phyloP scores from a whole-genome alignment of 352 stramenopile species.

The Aphanomyces stellatus region DNA sequence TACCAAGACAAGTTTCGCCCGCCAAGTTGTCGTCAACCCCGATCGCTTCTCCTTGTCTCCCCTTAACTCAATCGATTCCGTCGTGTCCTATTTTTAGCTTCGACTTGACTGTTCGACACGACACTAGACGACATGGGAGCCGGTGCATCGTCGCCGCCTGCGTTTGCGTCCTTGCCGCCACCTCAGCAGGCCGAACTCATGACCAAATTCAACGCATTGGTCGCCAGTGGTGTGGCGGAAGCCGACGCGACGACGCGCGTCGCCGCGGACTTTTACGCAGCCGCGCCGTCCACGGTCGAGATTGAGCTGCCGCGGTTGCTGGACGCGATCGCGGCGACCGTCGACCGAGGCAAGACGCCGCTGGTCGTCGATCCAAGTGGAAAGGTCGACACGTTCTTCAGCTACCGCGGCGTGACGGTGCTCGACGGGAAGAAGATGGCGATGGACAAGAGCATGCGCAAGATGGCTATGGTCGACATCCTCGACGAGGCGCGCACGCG shows the following conservation, averaged over 20 bases:
- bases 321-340: neutral
- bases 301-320: neutral
- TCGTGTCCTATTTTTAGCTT: too few species aligned
- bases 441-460: conserved; percentile 10
- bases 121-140: too few species aligned
- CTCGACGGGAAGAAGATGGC: conserved; percentile 1
- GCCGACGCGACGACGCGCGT: neutral
- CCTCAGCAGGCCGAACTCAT: too few species aligned
- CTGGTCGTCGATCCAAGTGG: neutral
- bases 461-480: neutral
- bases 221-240: neutral
- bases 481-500: neutral
- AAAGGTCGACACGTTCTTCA: neutral
- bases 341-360: neutral
- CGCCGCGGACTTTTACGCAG: neutral
- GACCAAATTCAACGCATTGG: neutral
- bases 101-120: too few species aligned
- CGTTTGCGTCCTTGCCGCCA: too few species aligned
- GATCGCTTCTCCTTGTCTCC: neutral
- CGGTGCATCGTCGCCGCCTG: too few species aligned
- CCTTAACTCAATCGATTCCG: too few species aligned
- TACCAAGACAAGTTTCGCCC: conserved; percentile 1
- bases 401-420: neutral
- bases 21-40: neutral
- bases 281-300: neutral